Evolutionary conservation across 208 protist genomes (phyloP), one percentile per base, ranked within the genome.

Genomic region (Sergeia podlipaevii): DNA sequence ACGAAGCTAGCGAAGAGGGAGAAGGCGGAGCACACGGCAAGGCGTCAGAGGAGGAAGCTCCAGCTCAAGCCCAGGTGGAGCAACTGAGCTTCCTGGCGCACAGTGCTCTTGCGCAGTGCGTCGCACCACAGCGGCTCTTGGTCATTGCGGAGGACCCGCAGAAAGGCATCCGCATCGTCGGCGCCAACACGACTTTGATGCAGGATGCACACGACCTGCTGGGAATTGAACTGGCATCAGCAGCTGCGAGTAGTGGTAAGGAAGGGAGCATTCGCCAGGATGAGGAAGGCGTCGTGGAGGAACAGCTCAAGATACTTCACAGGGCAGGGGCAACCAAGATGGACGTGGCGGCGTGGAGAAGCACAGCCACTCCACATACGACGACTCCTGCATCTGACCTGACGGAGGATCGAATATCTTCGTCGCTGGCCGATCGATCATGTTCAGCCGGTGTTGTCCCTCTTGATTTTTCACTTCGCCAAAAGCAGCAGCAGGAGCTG

Each of bases 41-140:
- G 18, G 4, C n/a, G n/a, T n/a, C n/a, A n/a, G n/a, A n/a, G n/a
- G n/a, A n/a, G n/a, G n/a, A n/a, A 23, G 4, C 64, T 5, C 38
- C 52, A 3, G 47, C 50, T 8, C 17, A 45, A 32, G 52, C 42
- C 4, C 60, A 76, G 30, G 39, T 70, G 33, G 60, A 75, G 42
- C 70, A 55, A 18, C 45, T 90, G 13, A 73, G 80, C 1, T 89
- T 93, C 29, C 71, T 90, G 21, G 78, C 77, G 4, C 79, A 88
- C 53, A 76, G 74, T 10, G 65, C 86, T 2, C 58, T 63, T 0
- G 72, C 60, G n/a, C 67, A 81, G 67, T 90, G 81, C 44, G 50
- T 90, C 4, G 70, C 68, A 0, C 74, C 76, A 27, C 81, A 88
- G 17, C 78, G 81, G 2, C 61, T 88, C 41, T 37, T 90, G 27